Evolutionary conservation across 306 rosid genomes (phyloP), one percentile per base, ranked within the genome.

Genomic region (Cucurbita pepo): DNA sequence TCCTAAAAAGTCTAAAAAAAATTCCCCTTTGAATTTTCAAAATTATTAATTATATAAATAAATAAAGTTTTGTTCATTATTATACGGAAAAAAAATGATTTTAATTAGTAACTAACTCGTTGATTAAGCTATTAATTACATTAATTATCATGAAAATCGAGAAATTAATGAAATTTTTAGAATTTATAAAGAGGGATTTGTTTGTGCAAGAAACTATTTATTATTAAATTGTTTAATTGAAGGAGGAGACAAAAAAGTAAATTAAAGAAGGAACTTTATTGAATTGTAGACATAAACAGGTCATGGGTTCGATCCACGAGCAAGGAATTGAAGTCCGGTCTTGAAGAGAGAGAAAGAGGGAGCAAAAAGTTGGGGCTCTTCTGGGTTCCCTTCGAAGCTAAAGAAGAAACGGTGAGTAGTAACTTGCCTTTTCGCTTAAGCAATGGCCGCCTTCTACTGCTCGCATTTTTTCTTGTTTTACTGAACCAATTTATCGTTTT

Each of bases 281-380:
- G 44, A 12, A 52, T 55, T 12, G 36, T 21, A 72, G 53, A 11
- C 52, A 19, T 7, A 19, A 4, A 54, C 56, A 56, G 70, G 77
- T 73, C 71, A 56, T 80, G 72, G 81, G 82, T 71, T 76, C 84
- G 83, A 82, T 82, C 86, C 77, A 81, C 56, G 64, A 78, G 79
- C 25, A 47, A 67, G 72, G 72, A 47, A 25, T 67, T 67, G 72
- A 53, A 86, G 80, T 84, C 87, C 83, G 76, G 87, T 54, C 75
- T 73, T 50, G 82, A 57, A 77, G 75, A 52, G 74, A 62, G 59
- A 48, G 21, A 53, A 40, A 15, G 56, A 70, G 21, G 47, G 45
- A 40, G 30, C 72, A 72, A 76, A 73, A 43, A 75, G 75, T 48
- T 69, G 73, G 44, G 58, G 56, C 30, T 67, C 72, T 69, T 25